These are phyloP conservation scores for Tephrocybe rancida DNA, from an alignment of 768 basidiomycete genomes.

Conservation along the genomic window DNA sequence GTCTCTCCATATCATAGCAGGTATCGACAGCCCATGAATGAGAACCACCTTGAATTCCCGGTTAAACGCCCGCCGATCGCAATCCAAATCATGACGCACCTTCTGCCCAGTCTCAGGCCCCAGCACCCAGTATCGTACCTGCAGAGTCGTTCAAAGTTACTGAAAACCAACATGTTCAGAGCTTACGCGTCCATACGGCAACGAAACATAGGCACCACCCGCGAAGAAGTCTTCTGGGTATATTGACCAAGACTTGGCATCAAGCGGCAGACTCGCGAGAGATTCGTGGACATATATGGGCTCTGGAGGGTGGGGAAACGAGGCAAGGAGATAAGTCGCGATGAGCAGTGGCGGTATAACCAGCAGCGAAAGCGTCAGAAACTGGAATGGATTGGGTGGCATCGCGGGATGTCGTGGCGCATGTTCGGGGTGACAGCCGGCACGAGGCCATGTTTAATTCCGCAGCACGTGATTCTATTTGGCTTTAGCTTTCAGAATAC, in stretches of 20 bases:
- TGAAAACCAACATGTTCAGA: not conserved
- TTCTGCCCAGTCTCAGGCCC: slow-evolving; percentile 71
- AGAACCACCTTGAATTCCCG: slow-evolving; percentile 57
- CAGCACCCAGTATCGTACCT: slow-evolving; percentile 79
- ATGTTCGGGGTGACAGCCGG: not conserved
- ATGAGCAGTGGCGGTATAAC: slow-evolving; percentile 63
- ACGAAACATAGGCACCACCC: slow-evolving; percentile 61
- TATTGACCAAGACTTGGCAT: slow-evolving; percentile 63
- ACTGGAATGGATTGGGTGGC: slow-evolving; percentile 39
- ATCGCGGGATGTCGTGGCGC: slow-evolving; percentile 16
- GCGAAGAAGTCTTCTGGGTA: slow-evolving; percentile 74
- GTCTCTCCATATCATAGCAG: slow-evolving; percentile 77
- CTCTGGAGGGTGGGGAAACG: slow-evolving; percentile 64
- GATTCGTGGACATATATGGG: slow-evolving; percentile 55
- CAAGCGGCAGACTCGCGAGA: slow-evolving; percentile 57
- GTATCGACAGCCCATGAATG: slow-evolving; percentile 78
- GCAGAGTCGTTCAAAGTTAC: slow-evolving; percentile 4
- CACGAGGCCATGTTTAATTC: not conserved
- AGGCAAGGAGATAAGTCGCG: slow-evolving; percentile 60
- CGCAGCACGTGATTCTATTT: slow-evolving; percentile 8
- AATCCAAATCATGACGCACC: slow-evolving; percentile 37
- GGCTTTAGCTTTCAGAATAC: not conserved
- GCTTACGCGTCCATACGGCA: slow-evolving; percentile 66
- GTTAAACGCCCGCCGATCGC: not conserved
- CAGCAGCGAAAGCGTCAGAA: slow-evolving; percentile 57